Evolutionary conservation across 192 early-diverging fungal species (phyloP), one percentile per base, ranked within the genome.

Genomic region (Funneliformis mosseae): DNA sequence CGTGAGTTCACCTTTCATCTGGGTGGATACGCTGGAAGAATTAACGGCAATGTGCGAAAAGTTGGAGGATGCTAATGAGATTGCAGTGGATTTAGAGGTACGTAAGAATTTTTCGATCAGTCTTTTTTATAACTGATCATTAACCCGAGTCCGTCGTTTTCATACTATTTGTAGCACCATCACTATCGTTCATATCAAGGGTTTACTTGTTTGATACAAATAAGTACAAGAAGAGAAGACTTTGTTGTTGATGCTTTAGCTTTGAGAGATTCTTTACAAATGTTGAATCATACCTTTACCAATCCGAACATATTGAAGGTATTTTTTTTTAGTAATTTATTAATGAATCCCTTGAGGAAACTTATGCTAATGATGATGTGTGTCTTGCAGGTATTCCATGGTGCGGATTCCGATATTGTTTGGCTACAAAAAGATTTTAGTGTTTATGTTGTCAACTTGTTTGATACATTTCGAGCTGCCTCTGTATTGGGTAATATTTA

Each of bases 351-450:
- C 33, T 33, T 33, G 33, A 27, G 23, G 23, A 38, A 74, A 79
- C 68, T 18, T 5, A 60, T 78, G n/a, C 18, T 64, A 12, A 76
- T 45, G 55, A 46, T 33, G 11, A 48, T 76, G 76, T 42, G 0
- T 60, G 38, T 8, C 16, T 67, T 81, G 7, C 48, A 89, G 87
- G 83, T 96, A 27, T 88, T 99, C 43, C 98, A 99, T 81, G 98
- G 98, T 83, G 97, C 98, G n/a, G 95, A 97, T 25, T 90, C 84
- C 84, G 98, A 99, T 90, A 91, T 99, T 23, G 83, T 91, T 72
- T 99, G 98, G 98, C 88, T 99, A 74, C 98, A 99, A 85, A 90
- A 93, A 25, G 98, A 99, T 80, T 99, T 99, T 85, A 97, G 96
- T 33, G 85, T 97, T 8, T 99, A 99, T 77, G 84, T 99, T 60